A percentile compares a stretch with the other conserved stretches of the same genome.
These are phyloP conservation scores for Allium cepa DNA, from an alignment of 106 monocot species.

Conservation along the genomic window DNA sequence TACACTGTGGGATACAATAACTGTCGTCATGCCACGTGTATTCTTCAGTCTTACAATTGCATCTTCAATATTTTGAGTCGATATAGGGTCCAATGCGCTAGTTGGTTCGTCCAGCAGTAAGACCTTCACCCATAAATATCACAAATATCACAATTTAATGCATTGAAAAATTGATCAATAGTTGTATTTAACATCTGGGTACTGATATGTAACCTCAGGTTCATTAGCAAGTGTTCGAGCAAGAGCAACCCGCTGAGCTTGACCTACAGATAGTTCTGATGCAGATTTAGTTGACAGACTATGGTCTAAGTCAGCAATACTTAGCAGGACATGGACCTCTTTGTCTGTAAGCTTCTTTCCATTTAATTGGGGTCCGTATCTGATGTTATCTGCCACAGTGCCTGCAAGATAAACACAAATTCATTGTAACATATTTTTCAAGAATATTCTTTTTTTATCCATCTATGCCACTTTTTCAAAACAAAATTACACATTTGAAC, in stretches of 20 bases:
- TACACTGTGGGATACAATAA: slow-evolving; percentile 86
- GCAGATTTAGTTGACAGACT: slow-evolving; percentile 34
- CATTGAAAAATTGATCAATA: background rate
- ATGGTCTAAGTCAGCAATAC: slow-evolving; percentile 58
- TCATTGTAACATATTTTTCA: too few species aligned
- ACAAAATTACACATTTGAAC: background rate
- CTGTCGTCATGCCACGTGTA: slow-evolving; percentile 38
- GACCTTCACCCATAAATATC: slow-evolving; percentile 25
- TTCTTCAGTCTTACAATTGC: slow-evolving; percentile 61
- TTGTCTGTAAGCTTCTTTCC: slow-evolving; percentile 62
- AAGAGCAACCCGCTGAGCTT: slow-evolving; percentile 84
- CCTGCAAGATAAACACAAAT: slow-evolving; percentile 1
- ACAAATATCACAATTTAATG: too few species aligned
- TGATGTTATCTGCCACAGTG: slow-evolving; percentile 78
- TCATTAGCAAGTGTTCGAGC: slow-evolving; percentile 92
- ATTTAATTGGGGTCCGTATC: slow-evolving; percentile 51
- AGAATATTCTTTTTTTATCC: background rate
- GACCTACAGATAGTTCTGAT: slow-evolving; percentile 75
- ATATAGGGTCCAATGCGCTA: slow-evolving; percentile 87
- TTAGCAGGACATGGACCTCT: slow-evolving; percentile 55
- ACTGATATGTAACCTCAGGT: slow-evolving; percentile 39
- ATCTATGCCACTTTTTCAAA: background rate
- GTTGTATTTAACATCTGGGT: background rate
- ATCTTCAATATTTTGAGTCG: slow-evolving; percentile 93
- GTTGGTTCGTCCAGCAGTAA: slow-evolving; percentile 87